Base-by-base conservation (phyloP, 805 yeast species). In the Candida qinlingensis region DNA sequence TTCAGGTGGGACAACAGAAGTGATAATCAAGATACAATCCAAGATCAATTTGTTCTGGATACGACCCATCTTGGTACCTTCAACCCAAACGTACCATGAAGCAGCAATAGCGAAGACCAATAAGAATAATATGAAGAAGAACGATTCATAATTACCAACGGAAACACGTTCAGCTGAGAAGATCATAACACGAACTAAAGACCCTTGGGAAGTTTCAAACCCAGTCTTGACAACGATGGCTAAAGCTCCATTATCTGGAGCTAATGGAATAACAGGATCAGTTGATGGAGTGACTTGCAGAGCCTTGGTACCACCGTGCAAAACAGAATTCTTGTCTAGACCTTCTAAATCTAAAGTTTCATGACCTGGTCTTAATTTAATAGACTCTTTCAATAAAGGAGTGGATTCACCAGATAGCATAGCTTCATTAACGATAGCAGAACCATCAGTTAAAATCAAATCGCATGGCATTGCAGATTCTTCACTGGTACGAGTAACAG, bases 351-450 rank as follows among this genome's bases (percentile, higher is more conserved):
- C 87, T 55, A 90, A 72, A 7, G 55, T 57, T 48, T 87, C 96
- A 19, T 75, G 68, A 33, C 73, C 69, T 29, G 96, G 95, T 70
- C 99, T 87, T 57, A 87, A 78, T 55, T 80, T 81, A 55, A 91
- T 80, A 3, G 96, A 87, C 69, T 94, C 99, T 64, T 94, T 94
- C 63, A 94, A 80, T 58, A 94, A 74, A 6, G 99, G 99, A 40
- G 99, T 94, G 6, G 97, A 90, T 72, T 94, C 99, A 66, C 99
- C 99, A 5, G 97, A 88, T 48, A 94, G 81, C 99, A 94, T 94
- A 27, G 99, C 99, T 75, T 94, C 99, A 64, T 94, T 94, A 41
- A 94, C 96, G 63, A 94, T 94, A 56, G 96, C 94, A 19, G 96
- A 77, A 45, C 99, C 99, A 59, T 85, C 91, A 45, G 88, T 67